A percentile compares a stretch with the other conserved stretches of the same genome.
phyloP scores from a whole-genome alignment of 371 early-diverging fungal species.

The Phascolomyces articulosus region DNA sequence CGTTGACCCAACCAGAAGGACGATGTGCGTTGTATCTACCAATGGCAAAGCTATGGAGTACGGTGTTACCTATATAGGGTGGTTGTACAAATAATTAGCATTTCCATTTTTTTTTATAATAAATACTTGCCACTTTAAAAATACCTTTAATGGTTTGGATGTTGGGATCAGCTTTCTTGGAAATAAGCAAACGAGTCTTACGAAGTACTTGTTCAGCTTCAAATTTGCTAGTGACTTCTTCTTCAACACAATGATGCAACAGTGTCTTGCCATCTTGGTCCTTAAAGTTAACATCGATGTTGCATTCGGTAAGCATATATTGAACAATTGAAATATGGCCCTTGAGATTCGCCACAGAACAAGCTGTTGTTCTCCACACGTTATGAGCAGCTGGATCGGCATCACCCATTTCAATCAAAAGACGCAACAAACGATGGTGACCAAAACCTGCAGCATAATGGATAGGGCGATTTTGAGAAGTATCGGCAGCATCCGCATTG shows the following conservation, averaged over 20 bases:
- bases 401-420: conserved; percentile 46
- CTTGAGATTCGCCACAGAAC: conserved; percentile 62
- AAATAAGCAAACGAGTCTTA: conserved; percentile 40
- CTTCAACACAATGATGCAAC: conserved; percentile 46
- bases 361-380: conserved; percentile 60
- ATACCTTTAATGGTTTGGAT: conserved; percentile 46
- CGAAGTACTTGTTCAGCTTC: conserved; percentile 39
- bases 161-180: conserved; percentile 46
- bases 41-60: conserved; percentile 46
- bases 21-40: conserved; percentile 18
- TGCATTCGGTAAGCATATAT: conserved; percentile 43
- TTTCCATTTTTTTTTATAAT: too few relatives aligned
- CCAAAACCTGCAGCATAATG: conserved; percentile 69
- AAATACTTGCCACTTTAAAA: too few relatives aligned
- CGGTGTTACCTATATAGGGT: conserved; percentile 32
- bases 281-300: conserved; percentile 51
- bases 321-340: conserved; percentile 55
- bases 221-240: conserved; percentile 16
- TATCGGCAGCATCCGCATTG: conserved; percentile 51
- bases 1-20: conserved; percentile 18
- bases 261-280: conserved; percentile 52
- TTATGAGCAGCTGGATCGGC: conserved; percentile 50
- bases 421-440: conserved; percentile 37
- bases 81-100: not conserved
- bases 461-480: conserved; percentile 50